Percentiles rank a stretch among this genome's conserved stretches.
Conservation (phyloP, 176 grass and related monocot species). For the Luzula sylvatica region DNA sequence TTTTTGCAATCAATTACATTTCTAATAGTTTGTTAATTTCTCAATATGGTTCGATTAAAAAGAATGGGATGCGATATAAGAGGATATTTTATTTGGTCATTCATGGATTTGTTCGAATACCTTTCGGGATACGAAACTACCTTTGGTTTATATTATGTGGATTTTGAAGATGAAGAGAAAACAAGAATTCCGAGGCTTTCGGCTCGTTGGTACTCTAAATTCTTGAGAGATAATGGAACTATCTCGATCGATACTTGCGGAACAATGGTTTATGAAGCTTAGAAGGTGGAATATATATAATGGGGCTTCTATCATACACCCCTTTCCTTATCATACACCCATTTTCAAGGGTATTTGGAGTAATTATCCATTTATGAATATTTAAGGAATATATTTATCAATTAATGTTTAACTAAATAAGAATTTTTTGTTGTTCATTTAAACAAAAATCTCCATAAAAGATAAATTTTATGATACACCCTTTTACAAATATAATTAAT, state of each 20-base stretch:
- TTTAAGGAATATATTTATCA: too few relatives aligned
- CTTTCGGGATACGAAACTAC: constrained; percentile 28
- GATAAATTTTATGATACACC: too few relatives aligned
- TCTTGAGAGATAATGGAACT: constrained; percentile 9
- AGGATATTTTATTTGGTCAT: constrained; percentile 93
- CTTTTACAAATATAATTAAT: too few relatives aligned
- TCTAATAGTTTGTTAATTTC: not conserved
- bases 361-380: too few relatives aligned
- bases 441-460: too few relatives aligned
- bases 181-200: constrained; percentile 59
- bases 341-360: too few relatives aligned
- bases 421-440: too few relatives aligned
- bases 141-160: constrained; percentile 51
- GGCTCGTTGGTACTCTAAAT: constrained; percentile 54
- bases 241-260: not conserved
- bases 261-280: too few relatives aligned
- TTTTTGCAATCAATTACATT: not conserved
- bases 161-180: constrained; percentile 36
- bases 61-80: constrained; percentile 68
- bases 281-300: not conserved
- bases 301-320: too few relatives aligned
- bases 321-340: too few relatives aligned
- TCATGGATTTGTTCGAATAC: constrained; percentile 70
- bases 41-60: constrained; percentile 4
- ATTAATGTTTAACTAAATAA: too few relatives aligned